These are phyloP conservation scores for Hygrophoropsis aurantiaca DNA, from an alignment of 768 basidiomycete species.

Conservation along the genomic window DNA sequence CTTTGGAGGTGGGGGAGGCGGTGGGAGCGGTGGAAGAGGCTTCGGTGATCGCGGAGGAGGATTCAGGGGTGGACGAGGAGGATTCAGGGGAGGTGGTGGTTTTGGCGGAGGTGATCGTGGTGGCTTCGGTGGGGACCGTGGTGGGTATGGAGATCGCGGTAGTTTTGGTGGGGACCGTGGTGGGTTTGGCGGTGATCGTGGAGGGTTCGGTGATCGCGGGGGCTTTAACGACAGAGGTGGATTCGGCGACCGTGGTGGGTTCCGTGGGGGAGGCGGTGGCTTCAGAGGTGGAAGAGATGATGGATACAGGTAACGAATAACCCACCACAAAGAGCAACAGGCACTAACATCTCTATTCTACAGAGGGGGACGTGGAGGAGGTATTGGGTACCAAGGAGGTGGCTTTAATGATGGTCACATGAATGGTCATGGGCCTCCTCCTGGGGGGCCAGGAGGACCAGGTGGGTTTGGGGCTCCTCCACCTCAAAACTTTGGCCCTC, in stretches of 20 bases:
- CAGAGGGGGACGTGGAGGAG: slow-evolving; percentile 67
- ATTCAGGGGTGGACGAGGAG: slow-evolving; percentile 36
- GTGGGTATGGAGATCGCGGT: slow-evolving; percentile 33
- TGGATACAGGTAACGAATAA: slow-evolving; percentile 48
- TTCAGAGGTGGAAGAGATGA: slow-evolving; percentile 40
- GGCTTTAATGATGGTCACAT: slow-evolving; percentile 56
- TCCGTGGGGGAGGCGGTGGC: slow-evolving; percentile 36
- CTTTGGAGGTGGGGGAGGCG: slow-evolving; percentile 35
- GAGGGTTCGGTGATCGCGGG: slow-evolving; percentile 32
- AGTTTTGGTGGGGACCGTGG: slow-evolving; percentile 36
- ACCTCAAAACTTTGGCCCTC: slow-evolving; percentile 40
- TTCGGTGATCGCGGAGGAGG: slow-evolving; percentile 38
- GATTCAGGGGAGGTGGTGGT: slow-evolving; percentile 34
- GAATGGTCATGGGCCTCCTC: slow-evolving; percentile 56
- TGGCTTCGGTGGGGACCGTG: slow-evolving; percentile 30
- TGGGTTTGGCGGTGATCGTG: slow-evolving; percentile 40
- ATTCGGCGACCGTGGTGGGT: slow-evolving; percentile 41
- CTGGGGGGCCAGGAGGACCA: slow-evolving; percentile 40
- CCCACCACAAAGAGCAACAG: not conserved
- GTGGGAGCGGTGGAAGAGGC: slow-evolving; percentile 46
- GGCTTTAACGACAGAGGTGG: slow-evolving; percentile 48
- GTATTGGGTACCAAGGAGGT: slow-evolving; percentile 68
- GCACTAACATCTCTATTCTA: slow-evolving; percentile 15
- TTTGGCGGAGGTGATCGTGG: slow-evolving; percentile 31
- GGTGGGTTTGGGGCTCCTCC: slow-evolving; percentile 42